Evolutionary conservation across 495 filamentous ascomycete genomes (phyloP), one percentile per base, ranked within the genome.

Genomic region (Hyaloscypha finlandica): DNA sequence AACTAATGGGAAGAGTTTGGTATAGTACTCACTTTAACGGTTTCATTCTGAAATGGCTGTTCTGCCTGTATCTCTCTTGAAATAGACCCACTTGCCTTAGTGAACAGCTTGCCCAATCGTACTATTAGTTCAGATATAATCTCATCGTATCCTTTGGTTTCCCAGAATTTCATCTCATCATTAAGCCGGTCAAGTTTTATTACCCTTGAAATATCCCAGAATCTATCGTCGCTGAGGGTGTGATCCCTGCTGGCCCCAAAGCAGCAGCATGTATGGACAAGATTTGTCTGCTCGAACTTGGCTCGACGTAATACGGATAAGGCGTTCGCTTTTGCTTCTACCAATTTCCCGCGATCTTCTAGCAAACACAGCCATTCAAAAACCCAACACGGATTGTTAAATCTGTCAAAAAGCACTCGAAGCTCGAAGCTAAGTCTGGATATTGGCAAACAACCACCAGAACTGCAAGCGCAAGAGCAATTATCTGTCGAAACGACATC

Each of bases 141-240:
- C 60, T 62, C 37, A 9, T 62, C 25, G 45, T 52, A 62, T 4
- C 29, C 31, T 30, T 53, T 53, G 56, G 19, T 22, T 66, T 66
- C 22, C 56, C 61, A 20, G 59, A 60, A 12, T 66, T 62, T 8
- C 56, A 66, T 56, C 42, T 68, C 66, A 63, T 67, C 11, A 30
- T 62, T 4, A 2, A 62, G 60, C 37, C 16, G 19, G 25, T 62
- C 39, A 62, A 52, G 14, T 22, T 48, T 3, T 29, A 62, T 62
- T 9, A 29, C 8, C 1, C 16, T 52, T n/a, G 57, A 20, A 59
- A 59, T 37, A 1, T 59, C 57, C 32, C 57, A 32, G 57, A 59
- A 59, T 37, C 3, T 14, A 37, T 59, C 57, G 35, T 37, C 32
- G 29, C 55, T 19, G 22, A 37, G 30, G n/a, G n/a, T 20, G 11